These are phyloP conservation scores for Silene conica DNA, from an alignment of 148 eudicot species.

Conservation along the genomic window DNA sequence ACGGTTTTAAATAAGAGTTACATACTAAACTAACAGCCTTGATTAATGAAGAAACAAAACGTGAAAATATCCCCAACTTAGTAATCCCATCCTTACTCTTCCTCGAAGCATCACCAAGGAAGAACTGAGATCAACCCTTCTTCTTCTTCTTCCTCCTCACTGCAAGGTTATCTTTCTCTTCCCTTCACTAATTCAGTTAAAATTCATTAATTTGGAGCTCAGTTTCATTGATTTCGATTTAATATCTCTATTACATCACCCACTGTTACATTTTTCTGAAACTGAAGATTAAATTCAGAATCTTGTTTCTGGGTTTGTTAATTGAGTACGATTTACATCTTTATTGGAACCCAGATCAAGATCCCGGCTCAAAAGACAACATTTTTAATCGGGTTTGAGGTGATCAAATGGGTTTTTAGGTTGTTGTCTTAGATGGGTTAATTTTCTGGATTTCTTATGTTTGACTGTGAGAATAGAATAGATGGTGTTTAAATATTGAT, in stretches of 20 bases:
- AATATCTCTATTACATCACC: background rate
- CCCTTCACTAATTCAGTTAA: background rate
- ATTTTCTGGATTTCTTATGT: background rate
- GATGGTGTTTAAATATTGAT: background rate
- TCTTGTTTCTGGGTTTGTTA: conserved; percentile 4
- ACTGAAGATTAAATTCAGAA: background rate
- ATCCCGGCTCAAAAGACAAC: background rate
- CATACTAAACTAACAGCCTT: background rate
- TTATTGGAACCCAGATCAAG: conserved; percentile 18
- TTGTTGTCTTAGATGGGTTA: background rate
- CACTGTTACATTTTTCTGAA: background rate
- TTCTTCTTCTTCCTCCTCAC: background rate
- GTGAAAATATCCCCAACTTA: background rate
- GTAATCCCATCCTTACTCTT: background rate
- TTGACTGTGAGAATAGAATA: background rate
- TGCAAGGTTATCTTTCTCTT: background rate
- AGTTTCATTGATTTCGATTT: background rate
- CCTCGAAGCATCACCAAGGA: background rate
- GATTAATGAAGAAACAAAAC: background rate
- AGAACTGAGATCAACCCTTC: conserved; percentile 7
- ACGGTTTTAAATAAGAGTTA: too few relatives aligned
- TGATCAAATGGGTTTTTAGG: background rate
- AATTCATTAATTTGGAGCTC: background rate
- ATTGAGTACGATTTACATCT: conserved; percentile 5
- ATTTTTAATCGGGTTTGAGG: conserved; percentile 2